phyloP scores from a whole-genome alignment of 768 basidiomycete species.

The Pisolithus tinctorius region DNA sequence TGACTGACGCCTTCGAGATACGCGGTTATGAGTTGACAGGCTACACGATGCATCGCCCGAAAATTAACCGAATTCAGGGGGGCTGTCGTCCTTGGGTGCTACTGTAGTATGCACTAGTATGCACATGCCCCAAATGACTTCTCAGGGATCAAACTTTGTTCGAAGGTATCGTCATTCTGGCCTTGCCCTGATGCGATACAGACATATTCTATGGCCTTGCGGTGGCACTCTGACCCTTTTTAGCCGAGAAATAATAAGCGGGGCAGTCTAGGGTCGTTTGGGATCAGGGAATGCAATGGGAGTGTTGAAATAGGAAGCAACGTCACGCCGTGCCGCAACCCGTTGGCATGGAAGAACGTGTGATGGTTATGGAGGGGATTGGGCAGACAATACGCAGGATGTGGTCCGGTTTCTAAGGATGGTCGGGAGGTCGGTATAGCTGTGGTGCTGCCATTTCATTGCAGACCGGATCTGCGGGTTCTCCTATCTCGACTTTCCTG shows the following conservation, averaged over 20 bases:
- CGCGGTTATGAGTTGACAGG: neutral
- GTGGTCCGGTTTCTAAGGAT: neutral
- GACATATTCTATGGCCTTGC: neutral
- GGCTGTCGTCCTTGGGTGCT: conserved; percentile 1
- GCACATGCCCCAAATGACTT: conserved; percentile 6
- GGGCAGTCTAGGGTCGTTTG: conserved; percentile 1
- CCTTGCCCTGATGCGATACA: neutral
- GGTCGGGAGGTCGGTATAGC: neutral
- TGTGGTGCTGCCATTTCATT: neutral
- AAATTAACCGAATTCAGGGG: conserved; percentile 14
- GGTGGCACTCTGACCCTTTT: conserved; percentile 8
- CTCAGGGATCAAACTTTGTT: conserved; percentile 23
- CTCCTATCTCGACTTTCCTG: neutral
- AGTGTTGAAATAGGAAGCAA: conserved; percentile 4
- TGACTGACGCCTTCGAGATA: no score
- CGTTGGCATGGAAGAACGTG: conserved; percentile 5
- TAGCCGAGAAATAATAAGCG: neutral
- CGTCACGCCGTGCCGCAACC: neutral
- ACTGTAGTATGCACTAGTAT: conserved; percentile 1
- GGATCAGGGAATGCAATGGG: neutral
- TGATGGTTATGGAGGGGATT: neutral
- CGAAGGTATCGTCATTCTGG: conserved; percentile 1
- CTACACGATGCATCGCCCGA: conserved; percentile 1
- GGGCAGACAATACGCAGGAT: neutral
- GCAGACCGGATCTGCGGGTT: conserved; percentile 2